Base-by-base conservation (phyloP, 805 yeast genomes). In the Pichia sporocuriosa region DNA sequence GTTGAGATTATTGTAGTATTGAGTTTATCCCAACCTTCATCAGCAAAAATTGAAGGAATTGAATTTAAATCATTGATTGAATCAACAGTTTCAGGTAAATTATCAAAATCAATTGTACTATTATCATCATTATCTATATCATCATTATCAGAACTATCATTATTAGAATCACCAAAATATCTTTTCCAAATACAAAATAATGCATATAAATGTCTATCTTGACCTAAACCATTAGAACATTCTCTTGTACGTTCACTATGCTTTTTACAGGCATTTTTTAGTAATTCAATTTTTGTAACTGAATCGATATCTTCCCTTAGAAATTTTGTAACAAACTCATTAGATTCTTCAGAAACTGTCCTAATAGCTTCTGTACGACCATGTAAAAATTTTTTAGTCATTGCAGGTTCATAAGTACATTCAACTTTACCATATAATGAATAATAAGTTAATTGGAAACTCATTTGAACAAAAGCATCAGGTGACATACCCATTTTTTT, bases 301-400 rank as follows among this genome's bases (percentile, higher is more conserved):
- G 79, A 69, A 1, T 81, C 63, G 15, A 77, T 70, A 37, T 75
- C 69, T 12, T 70, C 65, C 54, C 85, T 93, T 58, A 90, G 84
- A 58, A 88, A 82, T 49, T 85, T 83, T 43, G 95, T 77, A 15
- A 86, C 95, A 65, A 87, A 88, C 35, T 74, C 69, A 55, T 84
- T 84, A 1, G 93, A 81, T 57, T 86, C 86, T 52, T 75, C 69
- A 6, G 90, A 79, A 4, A 88, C 96, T 0, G 95, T 75, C 54
- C 96, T 71, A 42, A 88, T 79, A 4, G 96, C 95, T 62, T 88
- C 97, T 1, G 97, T 88, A 59, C 97, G 74, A 10, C 96, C 97
- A 57, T 88, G 95, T 48, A 81, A 72, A 58, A 81, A 88, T 45
- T 68, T 69, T 61, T 88, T 88, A 4, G 96, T 89, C 97, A 88